A percentile compares a stretch with the other conserved stretches of the same genome.
Conservation (phyloP, 257 asterid species). For the Fraxinus pennsylvanica region DNA sequence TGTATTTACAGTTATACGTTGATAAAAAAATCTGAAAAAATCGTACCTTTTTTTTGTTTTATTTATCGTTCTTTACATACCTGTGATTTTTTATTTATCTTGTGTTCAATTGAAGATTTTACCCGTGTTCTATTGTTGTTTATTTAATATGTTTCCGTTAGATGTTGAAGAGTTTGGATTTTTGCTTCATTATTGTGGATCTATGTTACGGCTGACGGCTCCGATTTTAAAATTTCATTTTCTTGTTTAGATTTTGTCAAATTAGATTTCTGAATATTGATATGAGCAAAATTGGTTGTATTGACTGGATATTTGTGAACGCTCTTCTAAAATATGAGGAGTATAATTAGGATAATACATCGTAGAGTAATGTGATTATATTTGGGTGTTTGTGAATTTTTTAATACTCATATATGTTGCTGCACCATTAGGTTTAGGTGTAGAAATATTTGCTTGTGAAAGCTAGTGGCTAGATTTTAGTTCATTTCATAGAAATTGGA, state of each 20-base stretch:
- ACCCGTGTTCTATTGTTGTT: background rate
- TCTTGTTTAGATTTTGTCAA: background rate
- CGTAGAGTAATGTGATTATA: background rate
- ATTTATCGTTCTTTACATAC: background rate
- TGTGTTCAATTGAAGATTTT: background rate
- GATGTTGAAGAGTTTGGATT: background rate
- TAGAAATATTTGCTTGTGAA: background rate
- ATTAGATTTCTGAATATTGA: background rate
- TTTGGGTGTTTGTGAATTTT: background rate
- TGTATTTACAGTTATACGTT: background rate
- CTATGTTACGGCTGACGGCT: background rate
- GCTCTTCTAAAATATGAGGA: background rate
- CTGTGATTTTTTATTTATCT: background rate
- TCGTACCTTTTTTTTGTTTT: background rate
- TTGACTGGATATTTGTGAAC: background rate
- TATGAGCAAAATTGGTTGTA: background rate
- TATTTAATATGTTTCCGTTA: slow-evolving; percentile 31
- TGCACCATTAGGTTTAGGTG: background rate
- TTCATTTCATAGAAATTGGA: background rate
- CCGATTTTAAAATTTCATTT: background rate
- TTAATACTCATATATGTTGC: background rate
- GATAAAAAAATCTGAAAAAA: background rate
- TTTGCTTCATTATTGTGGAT: background rate
- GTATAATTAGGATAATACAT: background rate
- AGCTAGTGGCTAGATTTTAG: background rate